A percentile compares a stretch with the other conserved stretches of the same genome.
phyloP scores from a whole-genome alignment of 306 rosid species.

The Comarum palustre region DNA sequence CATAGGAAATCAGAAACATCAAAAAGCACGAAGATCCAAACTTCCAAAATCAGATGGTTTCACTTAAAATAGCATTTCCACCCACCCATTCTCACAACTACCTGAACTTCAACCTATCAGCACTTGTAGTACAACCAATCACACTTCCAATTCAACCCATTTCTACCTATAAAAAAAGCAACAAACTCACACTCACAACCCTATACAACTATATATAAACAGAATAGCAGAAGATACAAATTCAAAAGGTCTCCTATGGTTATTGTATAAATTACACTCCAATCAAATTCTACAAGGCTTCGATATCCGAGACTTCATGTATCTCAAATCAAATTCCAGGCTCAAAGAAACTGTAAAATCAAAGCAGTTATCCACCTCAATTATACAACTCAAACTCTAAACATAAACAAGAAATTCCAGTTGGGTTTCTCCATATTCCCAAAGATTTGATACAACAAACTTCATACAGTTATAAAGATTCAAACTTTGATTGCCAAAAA shows the following conservation, averaged over 20 bases:
- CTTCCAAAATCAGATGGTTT: neutral
- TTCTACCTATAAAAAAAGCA: neutral
- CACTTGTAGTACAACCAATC: neutral
- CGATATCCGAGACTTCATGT: neutral
- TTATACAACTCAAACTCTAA: neutral
- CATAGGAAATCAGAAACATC: neutral
- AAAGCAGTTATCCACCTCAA: conserved; percentile 17
- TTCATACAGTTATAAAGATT: neutral
- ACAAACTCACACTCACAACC: conserved; percentile 6
- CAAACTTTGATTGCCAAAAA: neutral
- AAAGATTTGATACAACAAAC: neutral
- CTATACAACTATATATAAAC: neutral
- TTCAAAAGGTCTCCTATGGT: neutral
- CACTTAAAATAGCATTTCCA: neutral
- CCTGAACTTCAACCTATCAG: neutral
- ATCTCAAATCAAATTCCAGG: neutral
- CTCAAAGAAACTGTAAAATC: neutral
- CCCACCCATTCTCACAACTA: neutral
- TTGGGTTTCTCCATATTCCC: neutral
- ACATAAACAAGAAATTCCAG: neutral
- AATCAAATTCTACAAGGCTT: conserved; percentile 4
- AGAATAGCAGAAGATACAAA: neutral
- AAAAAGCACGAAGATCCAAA: neutral
- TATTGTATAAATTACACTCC: neutral
- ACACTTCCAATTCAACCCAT: conserved; percentile 5